These are phyloP conservation scores for Plasmodium cynomolgi DNA, from an alignment of 169 alveolate genomes.

Conservation along the genomic window DNA sequence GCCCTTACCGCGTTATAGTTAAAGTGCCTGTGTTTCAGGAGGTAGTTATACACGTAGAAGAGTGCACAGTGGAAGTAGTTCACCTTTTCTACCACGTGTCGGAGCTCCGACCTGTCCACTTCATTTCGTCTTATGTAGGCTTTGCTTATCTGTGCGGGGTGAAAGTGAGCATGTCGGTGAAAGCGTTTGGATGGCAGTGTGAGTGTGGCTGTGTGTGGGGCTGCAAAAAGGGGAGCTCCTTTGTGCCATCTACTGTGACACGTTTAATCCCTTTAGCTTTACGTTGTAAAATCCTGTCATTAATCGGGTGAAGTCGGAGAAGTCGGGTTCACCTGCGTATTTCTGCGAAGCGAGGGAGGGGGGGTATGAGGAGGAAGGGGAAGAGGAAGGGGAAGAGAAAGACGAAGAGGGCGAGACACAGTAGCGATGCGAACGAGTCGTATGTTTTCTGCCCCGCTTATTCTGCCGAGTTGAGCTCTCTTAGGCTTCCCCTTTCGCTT, in stretches of 20 bases:
- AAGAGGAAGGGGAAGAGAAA: not conserved
- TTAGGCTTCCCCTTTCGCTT: not conserved
- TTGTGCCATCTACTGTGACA: not conserved
- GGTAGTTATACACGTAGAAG: conserved; percentile 22
- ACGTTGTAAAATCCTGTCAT: conserved; percentile 54
- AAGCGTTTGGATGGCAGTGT: no score
- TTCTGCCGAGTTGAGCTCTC: not conserved
- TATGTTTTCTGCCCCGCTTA: not conserved
- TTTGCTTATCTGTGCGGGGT: conserved; percentile 22
- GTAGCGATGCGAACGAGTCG: not conserved
- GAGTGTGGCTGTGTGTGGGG: not conserved
- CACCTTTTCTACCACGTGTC: conserved; percentile 34
- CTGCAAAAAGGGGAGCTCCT: not conserved
- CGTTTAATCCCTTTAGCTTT: not conserved
- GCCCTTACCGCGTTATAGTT: conserved; percentile 46
- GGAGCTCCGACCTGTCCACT: conserved; percentile 11
- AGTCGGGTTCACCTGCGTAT: conserved; percentile 66
- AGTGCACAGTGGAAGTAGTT: conserved; percentile 40
- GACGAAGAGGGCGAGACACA: no score
- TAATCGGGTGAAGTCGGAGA: conserved; percentile 60
- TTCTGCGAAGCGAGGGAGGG: conserved; percentile 1
- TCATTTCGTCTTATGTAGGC: conserved; percentile 43
- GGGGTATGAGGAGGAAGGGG: not conserved
- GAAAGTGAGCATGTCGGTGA: not conserved
- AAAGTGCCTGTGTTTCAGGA: conserved; percentile 45